Conservation (phyloP, 495 filamentous ascomycete species). For the Aspergillus leporis region DNA sequence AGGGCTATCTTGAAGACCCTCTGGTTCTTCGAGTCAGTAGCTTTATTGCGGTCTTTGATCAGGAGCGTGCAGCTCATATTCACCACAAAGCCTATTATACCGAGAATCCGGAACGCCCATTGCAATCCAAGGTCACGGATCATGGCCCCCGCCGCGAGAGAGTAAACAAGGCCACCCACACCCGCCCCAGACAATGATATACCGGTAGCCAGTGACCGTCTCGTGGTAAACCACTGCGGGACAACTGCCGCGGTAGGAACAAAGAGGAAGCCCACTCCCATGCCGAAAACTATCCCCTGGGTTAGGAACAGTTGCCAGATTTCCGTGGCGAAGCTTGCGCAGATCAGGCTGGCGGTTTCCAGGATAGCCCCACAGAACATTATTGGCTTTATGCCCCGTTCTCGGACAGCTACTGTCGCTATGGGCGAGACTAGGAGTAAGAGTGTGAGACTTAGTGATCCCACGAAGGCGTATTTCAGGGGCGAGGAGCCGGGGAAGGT, state of each 20-base stretch:
- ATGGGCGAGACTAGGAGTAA: slow-evolving; percentile 60
- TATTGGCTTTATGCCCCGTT: slow-evolving; percentile 49
- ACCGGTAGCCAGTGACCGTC: slow-evolving; percentile 61
- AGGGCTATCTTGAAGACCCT: slow-evolving; percentile 55
- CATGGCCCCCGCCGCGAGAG: slow-evolving; percentile 26
- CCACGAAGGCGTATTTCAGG: slow-evolving; percentile 66
- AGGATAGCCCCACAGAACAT: slow-evolving; percentile 56
- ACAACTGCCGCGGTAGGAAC: slow-evolving; percentile 58
- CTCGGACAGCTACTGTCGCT: slow-evolving; percentile 52
- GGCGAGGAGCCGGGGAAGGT: slow-evolving; percentile 52
- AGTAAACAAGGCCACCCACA: slow-evolving; percentile 64
- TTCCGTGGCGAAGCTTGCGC: slow-evolving; percentile 57
- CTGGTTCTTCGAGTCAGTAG: slow-evolving; percentile 44
- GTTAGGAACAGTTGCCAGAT: slow-evolving; percentile 71
- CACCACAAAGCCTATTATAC: slow-evolving; percentile 56
- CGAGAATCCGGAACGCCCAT: slow-evolving; percentile 72
- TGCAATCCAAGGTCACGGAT: slow-evolving; percentile 59
- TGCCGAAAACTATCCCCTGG: slow-evolving; percentile 72
- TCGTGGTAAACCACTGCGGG: slow-evolving; percentile 67
- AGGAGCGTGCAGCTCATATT: slow-evolving; percentile 59
- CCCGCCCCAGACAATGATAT: slow-evolving; percentile 67
- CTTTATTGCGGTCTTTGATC: slow-evolving; percentile 52
- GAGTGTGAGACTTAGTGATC: slow-evolving; percentile 59
- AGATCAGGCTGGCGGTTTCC: slow-evolving; percentile 54
- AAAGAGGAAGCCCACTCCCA: slow-evolving; percentile 71